phyloP scores from a whole-genome alignment of 2,329 filamentous ascomycete species.

The Diplodia sapinea region DNA sequence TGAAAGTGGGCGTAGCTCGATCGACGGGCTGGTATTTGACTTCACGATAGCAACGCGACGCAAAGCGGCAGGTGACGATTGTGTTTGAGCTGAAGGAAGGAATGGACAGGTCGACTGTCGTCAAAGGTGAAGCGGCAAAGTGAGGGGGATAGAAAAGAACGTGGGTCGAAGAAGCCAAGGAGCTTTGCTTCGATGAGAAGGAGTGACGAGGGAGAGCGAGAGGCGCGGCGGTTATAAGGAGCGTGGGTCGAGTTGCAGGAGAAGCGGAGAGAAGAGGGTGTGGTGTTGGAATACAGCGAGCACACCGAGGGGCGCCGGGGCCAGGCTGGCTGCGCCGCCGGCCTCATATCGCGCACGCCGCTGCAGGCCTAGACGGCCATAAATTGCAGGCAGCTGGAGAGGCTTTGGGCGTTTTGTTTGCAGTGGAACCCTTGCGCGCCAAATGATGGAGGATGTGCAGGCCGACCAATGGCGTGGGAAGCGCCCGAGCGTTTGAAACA shows the following conservation, averaged over 20 bases:
- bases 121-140: slow-evolving; percentile 25
- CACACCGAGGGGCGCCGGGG: neutral
- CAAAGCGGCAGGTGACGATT: slow-evolving; percentile 1
- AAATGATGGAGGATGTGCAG: slow-evolving; percentile 23
- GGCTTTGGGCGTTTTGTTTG: slow-evolving; percentile 22
- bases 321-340: neutral
- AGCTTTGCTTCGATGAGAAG: slow-evolving; percentile 15
- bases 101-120: slow-evolving; percentile 32
- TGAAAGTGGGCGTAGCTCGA: slow-evolving; percentile 4
- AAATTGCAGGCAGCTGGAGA: slow-evolving; percentile 29
- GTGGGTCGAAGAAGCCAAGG: slow-evolving; percentile 28
- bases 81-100: neutral
- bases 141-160: slow-evolving; percentile 30
- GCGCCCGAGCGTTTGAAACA: slow-evolving; percentile 17
- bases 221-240: slow-evolving; percentile 12
- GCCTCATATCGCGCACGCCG: neutral
- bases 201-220: slow-evolving; percentile 22
- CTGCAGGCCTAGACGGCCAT: slow-evolving; percentile 11
- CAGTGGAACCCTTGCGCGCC: slow-evolving; percentile 30
- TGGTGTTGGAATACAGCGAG: neutral
- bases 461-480: slow-evolving; percentile 12
- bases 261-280: neutral
- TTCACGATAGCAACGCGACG: neutral
- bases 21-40: slow-evolving; percentile 7
- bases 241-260: neutral